Evolutionary conservation across 2,329 filamentous ascomycete species (phyloP), one percentile per base, ranked within the genome.

Genomic region (Colletotrichum plurivorum): DNA sequence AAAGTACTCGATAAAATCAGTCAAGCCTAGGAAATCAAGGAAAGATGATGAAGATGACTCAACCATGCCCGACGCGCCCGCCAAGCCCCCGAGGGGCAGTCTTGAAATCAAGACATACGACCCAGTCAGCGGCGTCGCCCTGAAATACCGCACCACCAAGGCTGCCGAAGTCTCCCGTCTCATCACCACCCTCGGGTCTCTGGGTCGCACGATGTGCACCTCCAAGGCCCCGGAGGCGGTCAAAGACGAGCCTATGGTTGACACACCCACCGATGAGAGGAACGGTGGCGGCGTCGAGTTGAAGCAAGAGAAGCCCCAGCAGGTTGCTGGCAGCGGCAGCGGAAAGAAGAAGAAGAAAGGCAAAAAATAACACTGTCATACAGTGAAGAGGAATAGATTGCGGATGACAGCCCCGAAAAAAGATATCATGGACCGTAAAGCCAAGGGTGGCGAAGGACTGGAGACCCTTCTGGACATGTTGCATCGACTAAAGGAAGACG

Each of bases 101-200:
- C 90, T 99, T 59, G 92, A 90, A 4, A 84, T 99, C 70, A 98
- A 97, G 84, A 96, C 96, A 5, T 98, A 91, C 83, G 94, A 98
- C 79, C 93, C 96, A 0, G 84, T 84, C 49, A 92, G 91, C 63
- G 96, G 96, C 76, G 91, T 92, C 67, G 92, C 92, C 70, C 87
- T 99, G 71, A 97, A 98, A 83, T 98, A 98, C 85, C 88, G 89
- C 78, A 99, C 96, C 43, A 92, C 92, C 78, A 97, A 97, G 82
- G 94, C 93, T 20, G 93, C 94, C 20, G 95, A 98, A 82, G 94
- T 99, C 10, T 92, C 92, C 25, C 87, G 96, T 31, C 82, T 99
- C 75, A 89, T 99, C 66, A 89, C 90, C 59, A 89, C 91, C 51
- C 80, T 99, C 71, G 94, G 94, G 0, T 87, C 89, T 66, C 81